Evolutionary conservation across 306 rosid genomes (phyloP), one percentile per base, ranked within the genome.

Genomic region (Quercus aquifolioides): DNA sequence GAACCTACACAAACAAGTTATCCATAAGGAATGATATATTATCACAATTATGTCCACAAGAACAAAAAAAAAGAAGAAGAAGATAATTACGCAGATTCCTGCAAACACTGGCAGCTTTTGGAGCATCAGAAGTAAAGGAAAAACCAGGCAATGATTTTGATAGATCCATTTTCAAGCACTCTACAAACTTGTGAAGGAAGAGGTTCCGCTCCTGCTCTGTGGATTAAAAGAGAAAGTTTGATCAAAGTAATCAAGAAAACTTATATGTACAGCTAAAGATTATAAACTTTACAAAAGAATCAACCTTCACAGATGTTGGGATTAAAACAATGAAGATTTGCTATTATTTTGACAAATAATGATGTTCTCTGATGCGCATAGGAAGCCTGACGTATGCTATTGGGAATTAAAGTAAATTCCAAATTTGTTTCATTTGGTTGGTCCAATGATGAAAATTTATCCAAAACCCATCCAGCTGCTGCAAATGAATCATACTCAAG

Each of bases 281-380:
- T 76, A 23, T 65, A 55, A 63, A 81, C 57, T 28, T 72, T 69
- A 30, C 62, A 76, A 75, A 76, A 80, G 81, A 82, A 82, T 81
- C 78, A 81, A 94, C 99, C 99, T 92, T 92, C 92, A 79, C 97
- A 94, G 65, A 94, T 86, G 78, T 74, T 83, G 79, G 99, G 99
- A 82, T 91, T 86, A 72, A 94, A 94, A 87, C 97, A 94, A 83
- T 94, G 99, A 86, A 94, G 99, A 86, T 94, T 94, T 84, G 99
- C 99, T 78, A 94, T 91, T 81, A 94, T 77, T 92, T 94, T 94
- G 86, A 94, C 90, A 84, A 94, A 91, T 75, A 94, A 85, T 74
- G 99, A 89, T 21, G 99, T 91, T 86, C 97, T 92, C 76, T 88
- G 89, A 81, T 94, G 97, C 51, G 90, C 92, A 84, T 91, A 94